These are phyloP conservation scores for Mucor saturninus DNA, from an alignment of 371 early-diverging fungal genomes.

Conservation along the genomic window DNA sequence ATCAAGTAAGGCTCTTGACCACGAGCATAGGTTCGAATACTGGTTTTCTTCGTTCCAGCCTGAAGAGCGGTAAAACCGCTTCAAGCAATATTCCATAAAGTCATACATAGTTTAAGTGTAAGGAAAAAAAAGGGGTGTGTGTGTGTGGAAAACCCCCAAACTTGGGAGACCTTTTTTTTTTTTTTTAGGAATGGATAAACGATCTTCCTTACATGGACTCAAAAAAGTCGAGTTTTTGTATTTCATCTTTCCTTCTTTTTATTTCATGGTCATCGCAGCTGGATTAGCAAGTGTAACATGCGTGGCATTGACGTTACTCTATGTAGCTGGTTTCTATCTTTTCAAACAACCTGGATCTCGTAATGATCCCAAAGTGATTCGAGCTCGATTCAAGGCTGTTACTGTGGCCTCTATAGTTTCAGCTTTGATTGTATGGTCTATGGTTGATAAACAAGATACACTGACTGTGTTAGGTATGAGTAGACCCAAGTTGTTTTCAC, in stretches of 20 bases:
- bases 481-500: not conserved
- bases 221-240: not conserved
- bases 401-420: slow-evolving; percentile 32
- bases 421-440: slow-evolving; percentile 26
- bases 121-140: not conserved
- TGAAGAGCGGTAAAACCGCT: slow-evolving; percentile 75
- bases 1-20: slow-evolving; percentile 76
- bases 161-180: not conserved
- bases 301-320: slow-evolving; percentile 37
- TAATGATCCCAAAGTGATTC: slow-evolving; percentile 45
- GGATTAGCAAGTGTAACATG: slow-evolving; percentile 42
- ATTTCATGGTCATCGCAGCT: too few relatives aligned
- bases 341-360: slow-evolving; percentile 32
- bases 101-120: slow-evolving; percentile 62
- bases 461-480: slow-evolving; percentile 1
- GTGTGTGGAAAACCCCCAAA: too few relatives aligned
- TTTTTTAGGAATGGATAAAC: not conserved
- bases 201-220: too few relatives aligned
- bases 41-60: slow-evolving; percentile 82
- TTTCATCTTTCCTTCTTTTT: not conserved
- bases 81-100: slow-evolving; percentile 83
- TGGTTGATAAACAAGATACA: not conserved
- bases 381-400: slow-evolving; percentile 45
- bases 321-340: slow-evolving; percentile 49
- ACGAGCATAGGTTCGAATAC: slow-evolving; percentile 76